Percentiles rank a stretch among this genome's conserved stretches.
These are phyloP conservation scores for Candida dubliniensis DNA, from an alignment of 1,139 yeast genomes.

Conservation along the genomic window DNA sequence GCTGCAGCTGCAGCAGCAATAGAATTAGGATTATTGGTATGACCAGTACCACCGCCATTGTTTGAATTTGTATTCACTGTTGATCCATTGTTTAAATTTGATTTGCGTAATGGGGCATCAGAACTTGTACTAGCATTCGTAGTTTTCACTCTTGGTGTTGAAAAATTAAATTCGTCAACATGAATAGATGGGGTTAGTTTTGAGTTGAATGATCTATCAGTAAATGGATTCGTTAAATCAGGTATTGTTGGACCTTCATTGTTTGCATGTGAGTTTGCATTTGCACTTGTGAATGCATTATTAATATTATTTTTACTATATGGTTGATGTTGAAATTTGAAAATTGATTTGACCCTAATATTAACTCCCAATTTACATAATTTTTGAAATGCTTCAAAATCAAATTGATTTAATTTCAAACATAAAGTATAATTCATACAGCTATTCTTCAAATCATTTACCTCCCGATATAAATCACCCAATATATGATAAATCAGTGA, in stretches of 20 bases:
- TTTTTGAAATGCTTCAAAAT: constrained; percentile 85
- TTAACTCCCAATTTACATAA: constrained; percentile 72
- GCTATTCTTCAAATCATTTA: constrained; percentile 65
- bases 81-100: constrained; percentile 23
- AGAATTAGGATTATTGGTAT: constrained; percentile 4
- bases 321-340: constrained; percentile 27
- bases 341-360: constrained; percentile 62
- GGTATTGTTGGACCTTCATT: constrained; percentile 3
- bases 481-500: constrained; percentile 64
- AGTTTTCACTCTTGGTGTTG: constrained; percentile 51
- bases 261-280: constrained; percentile 2
- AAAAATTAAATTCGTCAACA: constrained; percentile 29
- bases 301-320: not conserved
- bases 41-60: constrained; percentile 11
- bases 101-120: constrained; percentile 54
- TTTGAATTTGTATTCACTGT: not conserved
- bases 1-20: constrained; percentile 6
- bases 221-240: constrained; percentile 28
- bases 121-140: constrained; percentile 31
- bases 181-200: constrained; percentile 15
- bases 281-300: constrained; percentile 1
- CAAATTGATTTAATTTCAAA: constrained; percentile 68
- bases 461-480: constrained; percentile 65
- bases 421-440: constrained; percentile 69
- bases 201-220: constrained; percentile 11